Conservation (phyloP, 2,329 filamentous ascomycete species). For the Lachnellula cervina region DNA sequence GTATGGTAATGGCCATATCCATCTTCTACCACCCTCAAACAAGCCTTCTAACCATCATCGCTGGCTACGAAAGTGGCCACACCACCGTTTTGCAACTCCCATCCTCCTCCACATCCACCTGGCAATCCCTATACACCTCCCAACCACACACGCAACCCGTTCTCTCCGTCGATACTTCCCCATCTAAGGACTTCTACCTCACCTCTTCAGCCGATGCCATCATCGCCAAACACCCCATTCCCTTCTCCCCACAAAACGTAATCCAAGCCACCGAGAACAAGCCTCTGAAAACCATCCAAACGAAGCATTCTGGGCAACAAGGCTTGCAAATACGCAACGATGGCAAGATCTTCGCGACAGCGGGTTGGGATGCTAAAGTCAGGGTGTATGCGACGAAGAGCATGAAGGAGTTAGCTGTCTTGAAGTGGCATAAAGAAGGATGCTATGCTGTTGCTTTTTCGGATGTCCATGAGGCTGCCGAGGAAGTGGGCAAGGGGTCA, state of each 20-base stretch:
- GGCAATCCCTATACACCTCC: constrained; percentile 56
- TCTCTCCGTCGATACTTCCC: constrained; percentile 60
- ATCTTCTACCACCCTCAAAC: constrained; percentile 46
- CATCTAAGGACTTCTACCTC: constrained; percentile 55
- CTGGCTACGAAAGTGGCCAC: constrained; percentile 82
- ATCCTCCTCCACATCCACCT: constrained; percentile 30
- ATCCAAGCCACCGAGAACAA: constrained; percentile 4
- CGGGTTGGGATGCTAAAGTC: constrained; percentile 82
- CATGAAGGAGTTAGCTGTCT: constrained; percentile 80
- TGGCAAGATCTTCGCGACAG: constrained; percentile 78
- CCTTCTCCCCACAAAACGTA: constrained; percentile 23
- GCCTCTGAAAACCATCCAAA: constrained; percentile 61
- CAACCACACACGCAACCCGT: constrained; percentile 75
- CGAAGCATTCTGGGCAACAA: constrained; percentile 89
- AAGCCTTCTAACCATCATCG: constrained; percentile 55
- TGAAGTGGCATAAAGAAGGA: constrained; percentile 91
- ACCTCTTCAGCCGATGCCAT: constrained; percentile 80
- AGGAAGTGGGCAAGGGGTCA: constrained; percentile 1
- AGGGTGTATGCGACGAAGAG: constrained; percentile 77
- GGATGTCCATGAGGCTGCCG: constrained; percentile 28
- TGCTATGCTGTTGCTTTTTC: constrained; percentile 79
- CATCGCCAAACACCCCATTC: constrained; percentile 70
- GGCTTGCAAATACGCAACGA: constrained; percentile 72
- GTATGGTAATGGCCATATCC: constrained; percentile 85
- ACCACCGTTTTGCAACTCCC: constrained; percentile 53